Percentiles rank a stretch among this genome's conserved stretches.
Evolutionary conservation across 139 green algal genomes (phyloP).

Genomic region (Chlamydomonas asymmetrica): DNA sequence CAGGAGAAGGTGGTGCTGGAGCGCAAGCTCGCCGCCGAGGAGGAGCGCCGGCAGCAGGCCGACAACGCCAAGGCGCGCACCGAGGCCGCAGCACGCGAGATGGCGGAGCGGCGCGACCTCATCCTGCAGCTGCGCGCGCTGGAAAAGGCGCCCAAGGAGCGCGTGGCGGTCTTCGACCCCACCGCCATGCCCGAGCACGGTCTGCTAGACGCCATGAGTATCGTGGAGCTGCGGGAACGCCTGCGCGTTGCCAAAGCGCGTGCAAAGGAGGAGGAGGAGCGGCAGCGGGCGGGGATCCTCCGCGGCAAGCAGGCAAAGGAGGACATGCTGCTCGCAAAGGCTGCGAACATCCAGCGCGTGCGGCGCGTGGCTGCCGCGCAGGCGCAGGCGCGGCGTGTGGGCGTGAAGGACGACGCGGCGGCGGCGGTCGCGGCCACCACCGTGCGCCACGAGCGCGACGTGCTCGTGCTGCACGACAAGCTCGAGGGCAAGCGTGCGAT

Average conservation of each 20-base stretch:
- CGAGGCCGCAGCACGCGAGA: slow-evolving; percentile 55
- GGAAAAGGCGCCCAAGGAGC: slow-evolving; percentile 47
- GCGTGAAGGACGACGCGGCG: slow-evolving; percentile 3
- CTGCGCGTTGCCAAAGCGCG: slow-evolving; percentile 41
- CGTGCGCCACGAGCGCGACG: slow-evolving; percentile 37
- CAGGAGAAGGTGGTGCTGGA: slow-evolving; percentile 29
- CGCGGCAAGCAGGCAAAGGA: slow-evolving; percentile 49
- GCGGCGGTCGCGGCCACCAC: slow-evolving; percentile 7
- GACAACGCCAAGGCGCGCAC: slow-evolving; percentile 33
- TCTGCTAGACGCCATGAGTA: slow-evolving; percentile 59
- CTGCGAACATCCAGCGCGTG: slow-evolving; percentile 58
- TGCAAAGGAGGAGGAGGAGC: slow-evolving; percentile 51
- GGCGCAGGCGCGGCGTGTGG: slow-evolving; percentile 20
- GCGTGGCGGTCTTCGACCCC: slow-evolving; percentile 54
- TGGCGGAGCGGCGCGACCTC: slow-evolving; percentile 60
- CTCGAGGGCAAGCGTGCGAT: slow-evolving; percentile 49
- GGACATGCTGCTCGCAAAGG: slow-evolving; percentile 48
- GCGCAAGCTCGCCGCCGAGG: slow-evolving; percentile 34
- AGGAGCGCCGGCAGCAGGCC: slow-evolving; percentile 39
- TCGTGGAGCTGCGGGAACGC: slow-evolving; percentile 68
- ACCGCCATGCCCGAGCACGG: slow-evolving; percentile 46
- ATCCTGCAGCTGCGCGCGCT: slow-evolving; percentile 69
- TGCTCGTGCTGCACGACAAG: slow-evolving; percentile 48
- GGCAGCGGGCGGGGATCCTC: slow-evolving; percentile 49
- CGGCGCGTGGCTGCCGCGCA: slow-evolving; percentile 45